A percentile compares a stretch with the other conserved stretches of the same genome.
Conservation (phyloP, 2,329 filamentous ascomycete genomes). For the Fusarium palustre region DNA sequence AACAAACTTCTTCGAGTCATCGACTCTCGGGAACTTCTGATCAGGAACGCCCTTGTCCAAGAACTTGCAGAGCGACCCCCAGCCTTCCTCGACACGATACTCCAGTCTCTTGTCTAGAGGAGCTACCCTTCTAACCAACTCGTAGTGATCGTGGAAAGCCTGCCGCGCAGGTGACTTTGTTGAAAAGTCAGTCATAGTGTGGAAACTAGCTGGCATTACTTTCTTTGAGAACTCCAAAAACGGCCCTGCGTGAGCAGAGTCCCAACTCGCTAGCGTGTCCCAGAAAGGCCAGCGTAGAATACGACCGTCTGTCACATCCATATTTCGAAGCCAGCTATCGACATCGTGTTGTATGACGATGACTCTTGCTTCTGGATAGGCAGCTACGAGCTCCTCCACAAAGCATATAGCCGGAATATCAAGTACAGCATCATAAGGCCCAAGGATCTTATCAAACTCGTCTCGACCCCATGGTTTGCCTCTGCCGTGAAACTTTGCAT, state of each 20-base stretch:
- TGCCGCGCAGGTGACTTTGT: conserved; percentile 15
- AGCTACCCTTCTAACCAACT: conserved; percentile 5
- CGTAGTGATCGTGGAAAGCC: conserved; percentile 17
- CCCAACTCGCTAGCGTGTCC: conserved; percentile 26
- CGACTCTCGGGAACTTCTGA: conserved; percentile 13
- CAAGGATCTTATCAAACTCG: conserved; percentile 36
- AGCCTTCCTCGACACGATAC: conserved; percentile 24
- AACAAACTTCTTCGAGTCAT: conserved; percentile 33
- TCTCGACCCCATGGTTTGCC: conserved; percentile 29
- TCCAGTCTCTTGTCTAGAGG: conserved; percentile 10
- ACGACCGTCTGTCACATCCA: conserved; percentile 26
- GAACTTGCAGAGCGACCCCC: conserved; percentile 33
- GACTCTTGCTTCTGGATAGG: conserved; percentile 36
- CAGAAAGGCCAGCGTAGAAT: conserved; percentile 35
- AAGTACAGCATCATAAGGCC: conserved; percentile 17
- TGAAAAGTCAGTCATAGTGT: conserved; percentile 27
- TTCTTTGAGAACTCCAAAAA: conserved; percentile 36
- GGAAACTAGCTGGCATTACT: conserved; percentile 17
- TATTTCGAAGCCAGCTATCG: conserved; percentile 26
- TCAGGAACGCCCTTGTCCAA: conserved; percentile 5
- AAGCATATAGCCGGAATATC: conserved; percentile 36
- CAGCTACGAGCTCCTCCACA: conserved; percentile 29
- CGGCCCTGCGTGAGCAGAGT: conserved; percentile 6
- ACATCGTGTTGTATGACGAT: conserved; percentile 26
- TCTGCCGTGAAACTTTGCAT: conserved; percentile 32